Evolutionary conservation across 164 flowering plant species (phyloP).

Genomic region (Vitis rotundifolia): DNA sequence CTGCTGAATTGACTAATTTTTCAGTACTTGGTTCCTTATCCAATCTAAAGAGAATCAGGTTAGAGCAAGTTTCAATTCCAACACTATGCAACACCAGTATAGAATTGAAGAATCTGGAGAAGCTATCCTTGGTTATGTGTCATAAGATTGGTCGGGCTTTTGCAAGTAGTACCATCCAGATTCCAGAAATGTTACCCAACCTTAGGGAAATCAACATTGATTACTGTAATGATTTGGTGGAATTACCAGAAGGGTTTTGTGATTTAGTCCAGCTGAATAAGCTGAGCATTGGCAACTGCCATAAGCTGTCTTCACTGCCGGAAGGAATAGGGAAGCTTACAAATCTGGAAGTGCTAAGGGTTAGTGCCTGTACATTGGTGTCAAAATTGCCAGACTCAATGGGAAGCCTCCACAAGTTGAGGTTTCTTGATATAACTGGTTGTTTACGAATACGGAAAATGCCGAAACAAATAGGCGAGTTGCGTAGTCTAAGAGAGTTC

Average conservation of each 20-base stretch:
- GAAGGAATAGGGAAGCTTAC: conserved; percentile 24
- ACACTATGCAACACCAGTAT: not conserved
- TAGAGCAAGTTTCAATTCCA: conserved; percentile 31
- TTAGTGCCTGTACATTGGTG: conserved; percentile 33
- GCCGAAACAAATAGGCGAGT: conserved; percentile 36
- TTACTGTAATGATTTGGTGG: conserved; percentile 34
- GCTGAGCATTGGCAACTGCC: conserved; percentile 45
- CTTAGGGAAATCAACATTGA: conserved; percentile 44
- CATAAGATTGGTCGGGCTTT: conserved; percentile 24
- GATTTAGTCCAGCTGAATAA: conserved; percentile 19
- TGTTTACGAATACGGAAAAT: conserved; percentile 25
- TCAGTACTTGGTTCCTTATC: conserved; percentile 16
- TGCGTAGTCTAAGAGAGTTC: conserved; percentile 20
- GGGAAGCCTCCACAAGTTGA: conserved; percentile 21
- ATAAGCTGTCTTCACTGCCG: conserved; percentile 29
- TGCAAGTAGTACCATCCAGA: not conserved
- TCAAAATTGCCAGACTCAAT: conserved; percentile 33
- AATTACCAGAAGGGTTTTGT: conserved; percentile 35
- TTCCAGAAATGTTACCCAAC: conserved; percentile 29
- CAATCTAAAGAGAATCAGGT: conserved; percentile 31
- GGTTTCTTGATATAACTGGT: conserved; percentile 36
- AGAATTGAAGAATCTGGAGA: conserved; percentile 26
- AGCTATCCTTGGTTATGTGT: conserved; percentile 42
- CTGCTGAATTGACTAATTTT: conserved; percentile 22
- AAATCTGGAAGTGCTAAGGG: conserved; percentile 34